These are phyloP conservation scores for Ustilago nuda DNA, from an alignment of 1,284 basidiomycete genomes.

Conservation along the genomic window DNA sequence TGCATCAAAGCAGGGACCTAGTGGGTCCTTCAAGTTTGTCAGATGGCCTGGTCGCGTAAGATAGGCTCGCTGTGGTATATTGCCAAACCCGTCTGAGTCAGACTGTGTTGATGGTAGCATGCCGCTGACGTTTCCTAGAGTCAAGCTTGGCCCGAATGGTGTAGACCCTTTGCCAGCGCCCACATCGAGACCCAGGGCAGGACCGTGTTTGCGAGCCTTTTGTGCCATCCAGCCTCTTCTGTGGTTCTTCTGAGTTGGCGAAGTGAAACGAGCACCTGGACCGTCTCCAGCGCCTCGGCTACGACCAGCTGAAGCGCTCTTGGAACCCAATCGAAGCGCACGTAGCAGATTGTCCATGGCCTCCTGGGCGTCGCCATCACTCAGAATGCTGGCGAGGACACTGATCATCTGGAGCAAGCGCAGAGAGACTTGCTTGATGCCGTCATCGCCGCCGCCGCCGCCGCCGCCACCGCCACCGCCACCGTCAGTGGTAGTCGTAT, in stretches of 20 bases:
- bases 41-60: conserved; percentile 17
- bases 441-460: conserved; percentile 34
- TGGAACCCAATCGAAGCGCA: conserved; percentile 51
- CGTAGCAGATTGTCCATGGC: conserved; percentile 65
- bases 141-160: not conserved
- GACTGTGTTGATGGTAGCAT: not conserved
- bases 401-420: conserved; percentile 65
- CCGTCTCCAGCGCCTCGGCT: conserved; percentile 22
- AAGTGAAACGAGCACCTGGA: conserved; percentile 19
- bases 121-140: not conserved
- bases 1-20: conserved; percentile 21
- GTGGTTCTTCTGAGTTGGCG: conserved; percentile 40
- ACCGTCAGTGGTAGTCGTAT: conserved; percentile 12
- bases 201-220: conserved; percentile 57
- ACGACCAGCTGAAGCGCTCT: conserved; percentile 48
- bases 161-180: conserved; percentile 1
- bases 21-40: conserved; percentile 18
- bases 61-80: conserved; percentile 4
- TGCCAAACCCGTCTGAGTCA: not conserved
- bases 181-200: conserved; percentile 8
- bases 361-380: conserved; percentile 67
- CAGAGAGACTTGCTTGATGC: conserved; percentile 46
- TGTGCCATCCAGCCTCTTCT: conserved; percentile 59
- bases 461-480: conserved; percentile 33
- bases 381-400: conserved; percentile 63